Evolutionary conservation across 2,329 filamentous ascomycete genomes (phyloP).

Genomic region (Dactylellina cionopaga): DNA sequence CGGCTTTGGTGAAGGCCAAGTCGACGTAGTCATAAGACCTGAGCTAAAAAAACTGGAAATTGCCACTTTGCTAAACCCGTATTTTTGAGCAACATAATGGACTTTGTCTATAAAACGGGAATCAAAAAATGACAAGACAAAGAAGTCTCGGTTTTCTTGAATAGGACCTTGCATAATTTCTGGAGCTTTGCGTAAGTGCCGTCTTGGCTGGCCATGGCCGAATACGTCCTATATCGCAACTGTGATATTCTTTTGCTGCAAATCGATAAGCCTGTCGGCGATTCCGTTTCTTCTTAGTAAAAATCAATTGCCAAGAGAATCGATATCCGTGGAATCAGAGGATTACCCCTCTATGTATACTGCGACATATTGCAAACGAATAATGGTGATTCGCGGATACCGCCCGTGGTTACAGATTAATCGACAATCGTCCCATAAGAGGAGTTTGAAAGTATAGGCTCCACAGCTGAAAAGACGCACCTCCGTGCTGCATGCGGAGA

Average conservation of each 20-base stretch:
- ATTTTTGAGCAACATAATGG: conserved; percentile 3
- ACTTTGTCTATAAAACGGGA: conserved; percentile 39
- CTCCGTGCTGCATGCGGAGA: conserved; percentile 15
- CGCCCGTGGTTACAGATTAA: conserved; percentile 1
- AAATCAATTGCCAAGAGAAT: not conserved
- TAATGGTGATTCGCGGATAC: conserved; percentile 12
- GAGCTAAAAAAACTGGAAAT: conserved; percentile 48
- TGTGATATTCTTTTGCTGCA: too few relatives aligned
- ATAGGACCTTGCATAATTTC: not conserved
- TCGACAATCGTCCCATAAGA: conserved; percentile 42
- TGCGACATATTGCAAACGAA: not conserved
- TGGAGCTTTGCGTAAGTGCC: not conserved
- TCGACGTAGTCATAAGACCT: too few relatives aligned
- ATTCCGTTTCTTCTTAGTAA: too few relatives aligned
- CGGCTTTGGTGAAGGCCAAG: too few relatives aligned
- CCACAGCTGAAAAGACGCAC: conserved; percentile 1
- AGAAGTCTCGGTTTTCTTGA: conserved; percentile 35
- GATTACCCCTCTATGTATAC: not conserved
- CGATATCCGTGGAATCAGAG: conserved; percentile 1
- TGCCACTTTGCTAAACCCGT: conserved; percentile 30
- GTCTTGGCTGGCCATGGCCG: not conserved
- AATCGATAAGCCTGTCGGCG: too few relatives aligned
- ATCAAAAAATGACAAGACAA: conserved; percentile 22
- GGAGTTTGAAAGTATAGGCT: conserved; percentile 19
- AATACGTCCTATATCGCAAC: not conserved